Conservation (phyloP, 768 basidiomycete genomes). For the Boletus fagicola region DNA sequence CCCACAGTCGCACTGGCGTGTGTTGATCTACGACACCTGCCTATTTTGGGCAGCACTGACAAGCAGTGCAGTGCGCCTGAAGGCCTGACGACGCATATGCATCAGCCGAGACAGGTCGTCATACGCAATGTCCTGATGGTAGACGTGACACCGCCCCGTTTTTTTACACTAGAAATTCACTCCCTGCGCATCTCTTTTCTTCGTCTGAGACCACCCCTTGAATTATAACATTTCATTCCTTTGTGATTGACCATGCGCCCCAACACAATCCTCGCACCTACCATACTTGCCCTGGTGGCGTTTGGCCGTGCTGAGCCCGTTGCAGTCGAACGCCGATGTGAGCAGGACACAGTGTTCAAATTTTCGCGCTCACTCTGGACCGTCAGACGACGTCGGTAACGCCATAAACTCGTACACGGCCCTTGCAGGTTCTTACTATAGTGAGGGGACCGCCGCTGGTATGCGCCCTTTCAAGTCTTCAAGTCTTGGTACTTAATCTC, state of each 20-base stretch:
- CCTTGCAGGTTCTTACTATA: slow-evolving; percentile 34
- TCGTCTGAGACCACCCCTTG: slow-evolving; percentile 8
- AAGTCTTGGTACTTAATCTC: neutral
- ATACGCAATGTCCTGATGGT: neutral
- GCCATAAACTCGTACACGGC: slow-evolving; percentile 41
- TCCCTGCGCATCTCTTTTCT: neutral
- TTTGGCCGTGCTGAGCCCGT: slow-evolving; percentile 37
- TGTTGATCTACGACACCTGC: slow-evolving; percentile 29
- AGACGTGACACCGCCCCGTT: neutral
- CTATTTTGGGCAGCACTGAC: slow-evolving; percentile 12
- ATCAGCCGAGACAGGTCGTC: neutral
- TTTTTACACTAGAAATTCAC: neutral
- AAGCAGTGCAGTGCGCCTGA: neutral
- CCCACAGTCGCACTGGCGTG: slow-evolving; percentile 7
- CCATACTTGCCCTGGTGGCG: slow-evolving; percentile 37
- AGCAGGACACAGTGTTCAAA: slow-evolving; percentile 8
- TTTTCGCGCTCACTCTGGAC: slow-evolving; percentile 3
- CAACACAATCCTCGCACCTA: slow-evolving; percentile 35
- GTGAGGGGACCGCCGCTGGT: slow-evolving; percentile 28
- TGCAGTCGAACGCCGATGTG: slow-evolving; percentile 46
- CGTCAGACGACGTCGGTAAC: slow-evolving; percentile 34
- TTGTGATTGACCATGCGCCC: slow-evolving; percentile 19
- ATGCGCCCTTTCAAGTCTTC: neutral
- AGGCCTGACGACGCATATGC: slow-evolving; percentile 5
- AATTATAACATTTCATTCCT: neutral